Evolutionary conservation across 2,329 filamentous ascomycete genomes (phyloP), one percentile per base, ranked within the genome.

Genomic region (Pseudophaeomoniella oleicola): DNA sequence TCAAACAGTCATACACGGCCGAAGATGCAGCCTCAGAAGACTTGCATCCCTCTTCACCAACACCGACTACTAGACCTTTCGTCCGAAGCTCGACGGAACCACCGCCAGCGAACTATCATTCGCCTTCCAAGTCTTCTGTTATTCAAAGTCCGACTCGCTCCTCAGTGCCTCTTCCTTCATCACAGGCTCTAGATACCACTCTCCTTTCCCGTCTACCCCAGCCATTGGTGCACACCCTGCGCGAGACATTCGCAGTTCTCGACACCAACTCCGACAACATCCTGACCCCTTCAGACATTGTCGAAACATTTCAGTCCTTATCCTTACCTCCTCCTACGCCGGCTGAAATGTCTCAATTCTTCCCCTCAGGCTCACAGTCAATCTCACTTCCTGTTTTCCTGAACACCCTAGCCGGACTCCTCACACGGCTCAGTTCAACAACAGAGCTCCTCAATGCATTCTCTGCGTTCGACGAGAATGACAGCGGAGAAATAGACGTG

Each of bases 391-490:
- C 87, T 1, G 74, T 78, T 3, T 98, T 93, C 54, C 69, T 98
- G 15, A 88, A 85, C 52, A 79, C 78, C 1, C 66, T 98, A 2
- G 82, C 87, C 1, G 72, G 74, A 6, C 71, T 82, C 2, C 66
- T 96, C 3, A 73, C 75, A 1, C 71, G 77, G 0, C 66, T 96
- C 13, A 92, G 84, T 1, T 78, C 82, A 0, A 73, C 76, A 15
- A 71, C 75, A 12, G 90, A 98, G 53, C 70, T 98, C 6, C 64
- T 85, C 14, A 88, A 86, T 1, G 90, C 90, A 0, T 88, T 98
- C 47, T 85, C 85, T 2, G 90, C 90, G 0, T 96, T 96, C 53
- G 90, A 98, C 52, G 83, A 93, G 43, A 86, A 93, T 44, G 90
- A 98, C 54, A 90, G 82, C 49, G 90, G 90, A 3, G 86, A 94